A percentile compares a stretch with the other conserved stretches of the same genome.
These are phyloP conservation scores for Capronia coronata DNA, from an alignment of 2,329 filamentous ascomycete genomes.

Conservation along the genomic window DNA sequence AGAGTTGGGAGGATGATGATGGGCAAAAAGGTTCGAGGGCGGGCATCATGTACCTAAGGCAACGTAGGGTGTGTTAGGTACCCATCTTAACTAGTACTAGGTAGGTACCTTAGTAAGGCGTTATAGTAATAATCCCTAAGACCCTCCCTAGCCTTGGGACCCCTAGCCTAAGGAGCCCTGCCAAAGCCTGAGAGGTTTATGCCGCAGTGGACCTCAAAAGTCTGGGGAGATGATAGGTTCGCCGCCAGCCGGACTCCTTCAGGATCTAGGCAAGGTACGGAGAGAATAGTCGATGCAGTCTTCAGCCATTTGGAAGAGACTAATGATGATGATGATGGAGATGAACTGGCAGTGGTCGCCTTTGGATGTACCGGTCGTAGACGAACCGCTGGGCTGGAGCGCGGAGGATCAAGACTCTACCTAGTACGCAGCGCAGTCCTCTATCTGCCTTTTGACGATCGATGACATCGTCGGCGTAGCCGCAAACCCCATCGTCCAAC, in stretches of 20 bases:
- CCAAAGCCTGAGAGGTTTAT: neutral
- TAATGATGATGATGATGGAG: no score
- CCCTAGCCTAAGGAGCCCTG: no score
- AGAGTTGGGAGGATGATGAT: neutral
- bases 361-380: neutral
- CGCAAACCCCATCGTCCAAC: neutral
- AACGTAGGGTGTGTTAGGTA: no score
- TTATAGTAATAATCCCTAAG: no score
- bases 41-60: no score
- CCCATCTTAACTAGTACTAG: no score
- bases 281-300: neutral
- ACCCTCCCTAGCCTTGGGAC: no score
- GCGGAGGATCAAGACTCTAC: neutral
- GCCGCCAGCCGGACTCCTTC: neutral
- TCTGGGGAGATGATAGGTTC: constrained; percentile 1
- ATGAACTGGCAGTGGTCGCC: neutral
- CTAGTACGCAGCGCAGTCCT: no score
- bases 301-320: no score
- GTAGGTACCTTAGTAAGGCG: no score
- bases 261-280: no score
- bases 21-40: neutral
- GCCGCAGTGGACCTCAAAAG: constrained; percentile 3
- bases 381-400: neutral
- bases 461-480: constrained; percentile 21
- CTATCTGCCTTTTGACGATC: neutral